phyloP scores from a whole-genome alignment of 495 filamentous ascomycete genomes.

The Penicillium silybi region DNA sequence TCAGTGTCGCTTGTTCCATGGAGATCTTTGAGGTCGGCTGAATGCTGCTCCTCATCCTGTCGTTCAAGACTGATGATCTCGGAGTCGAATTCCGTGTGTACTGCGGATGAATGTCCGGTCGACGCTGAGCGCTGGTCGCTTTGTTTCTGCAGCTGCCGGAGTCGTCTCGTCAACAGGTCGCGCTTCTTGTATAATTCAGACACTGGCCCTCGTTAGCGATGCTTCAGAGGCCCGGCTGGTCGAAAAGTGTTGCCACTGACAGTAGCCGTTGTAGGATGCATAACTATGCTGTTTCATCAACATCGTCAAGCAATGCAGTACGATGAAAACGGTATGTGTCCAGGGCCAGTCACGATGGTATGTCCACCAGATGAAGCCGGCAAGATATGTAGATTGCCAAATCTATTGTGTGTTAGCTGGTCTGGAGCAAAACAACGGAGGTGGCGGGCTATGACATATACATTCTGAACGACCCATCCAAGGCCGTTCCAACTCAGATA shows the following conservation, averaged over 20 bases:
- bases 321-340: slow-evolving; percentile 70
- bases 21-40: slow-evolving; percentile 4
- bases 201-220: slow-evolving; percentile 30
- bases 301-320: slow-evolving; percentile 66
- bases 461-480: slow-evolving; percentile 68
- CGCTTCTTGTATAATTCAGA: slow-evolving; percentile 54
- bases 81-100: not conserved
- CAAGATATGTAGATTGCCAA: slow-evolving; percentile 63
- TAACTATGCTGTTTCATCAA: slow-evolving; percentile 80
- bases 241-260: slow-evolving; percentile 20
- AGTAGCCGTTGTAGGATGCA: slow-evolving; percentile 70
- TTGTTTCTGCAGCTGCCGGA: slow-evolving; percentile 37
- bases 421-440: not conserved
- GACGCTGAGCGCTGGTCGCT: not conserved
- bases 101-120: not conserved
- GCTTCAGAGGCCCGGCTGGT: no score
- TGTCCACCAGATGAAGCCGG: slow-evolving; percentile 54
- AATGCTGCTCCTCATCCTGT: not conserved
- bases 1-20: slow-evolving; percentile 12
- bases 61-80: slow-evolving; percentile 6
- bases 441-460: slow-evolving; percentile 18
- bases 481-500: slow-evolving; percentile 57
- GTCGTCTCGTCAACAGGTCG: slow-evolving; percentile 37
- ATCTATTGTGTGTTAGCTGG: slow-evolving; percentile 23
- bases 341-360: slow-evolving; percentile 69